Conservation (phyloP, 2,329 filamentous ascomycete species). For the Sporothrix brunneoviolacea region DNA sequence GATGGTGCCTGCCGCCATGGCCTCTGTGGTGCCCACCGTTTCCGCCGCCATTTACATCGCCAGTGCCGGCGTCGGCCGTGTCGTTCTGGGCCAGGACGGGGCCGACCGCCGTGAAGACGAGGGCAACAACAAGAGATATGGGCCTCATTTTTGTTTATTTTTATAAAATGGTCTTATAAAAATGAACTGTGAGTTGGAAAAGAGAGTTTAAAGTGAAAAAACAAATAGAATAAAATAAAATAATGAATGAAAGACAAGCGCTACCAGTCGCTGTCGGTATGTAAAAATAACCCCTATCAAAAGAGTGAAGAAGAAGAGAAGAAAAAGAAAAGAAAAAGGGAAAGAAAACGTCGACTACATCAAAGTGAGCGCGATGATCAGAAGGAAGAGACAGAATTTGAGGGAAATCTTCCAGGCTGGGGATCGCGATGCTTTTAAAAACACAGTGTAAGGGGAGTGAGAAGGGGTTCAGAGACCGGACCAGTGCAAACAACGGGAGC, state of each 20-base stretch:
- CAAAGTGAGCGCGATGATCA: neutral
- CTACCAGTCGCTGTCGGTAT: slow-evolving; percentile 9
- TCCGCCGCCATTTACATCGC: neutral
- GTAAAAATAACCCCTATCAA: slow-evolving; percentile 2
- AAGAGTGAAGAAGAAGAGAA: slow-evolving; percentile 9
- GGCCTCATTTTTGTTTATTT: neutral
- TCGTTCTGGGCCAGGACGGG: slow-evolving; percentile 22
- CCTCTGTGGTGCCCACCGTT: neutral
- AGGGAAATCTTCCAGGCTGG: neutral
- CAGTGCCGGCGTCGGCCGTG: neutral
- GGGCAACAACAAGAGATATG: slow-evolving; percentile 7
- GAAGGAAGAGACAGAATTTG: neutral
- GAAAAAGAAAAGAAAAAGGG: neutral
- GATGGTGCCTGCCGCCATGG: neutral
- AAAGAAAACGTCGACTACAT: neutral
- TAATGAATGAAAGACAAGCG: slow-evolving; percentile 6
- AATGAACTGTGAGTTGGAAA: neutral
- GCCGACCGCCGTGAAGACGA: slow-evolving; percentile 20
- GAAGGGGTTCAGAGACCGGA: no score
- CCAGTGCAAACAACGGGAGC: no score
- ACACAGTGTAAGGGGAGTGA: neutral
- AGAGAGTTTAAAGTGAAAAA: no score
- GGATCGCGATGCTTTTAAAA: neutral
- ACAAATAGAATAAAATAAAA: neutral
- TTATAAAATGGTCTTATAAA: neutral